Percentiles rank a stretch among this genome's conserved stretches.
Conservation (phyloP, 2,329 filamentous ascomycete species). For the Colletotrichum scovillei region DNA sequence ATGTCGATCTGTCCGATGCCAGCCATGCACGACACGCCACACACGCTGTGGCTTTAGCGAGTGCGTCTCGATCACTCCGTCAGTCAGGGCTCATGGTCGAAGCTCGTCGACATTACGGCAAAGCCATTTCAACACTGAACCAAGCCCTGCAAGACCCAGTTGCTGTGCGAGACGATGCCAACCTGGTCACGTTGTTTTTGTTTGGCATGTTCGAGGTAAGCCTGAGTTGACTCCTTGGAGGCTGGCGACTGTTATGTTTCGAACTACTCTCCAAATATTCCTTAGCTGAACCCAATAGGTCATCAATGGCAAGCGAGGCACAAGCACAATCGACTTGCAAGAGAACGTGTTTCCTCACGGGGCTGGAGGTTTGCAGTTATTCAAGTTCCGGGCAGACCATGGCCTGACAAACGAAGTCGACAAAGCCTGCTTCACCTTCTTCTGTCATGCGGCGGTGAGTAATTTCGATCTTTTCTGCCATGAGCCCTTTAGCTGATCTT, state of each 20-base stretch:
- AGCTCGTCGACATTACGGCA: slow-evolving; percentile 18
- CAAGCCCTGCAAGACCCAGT: not conserved
- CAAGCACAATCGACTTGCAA: slow-evolving; percentile 17
- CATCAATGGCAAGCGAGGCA: slow-evolving; percentile 10
- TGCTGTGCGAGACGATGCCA: slow-evolving; percentile 8
- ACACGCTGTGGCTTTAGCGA: slow-evolving; percentile 26
- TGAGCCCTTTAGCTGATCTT: not conserved
- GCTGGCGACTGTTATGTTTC: too few species aligned
- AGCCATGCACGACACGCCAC: slow-evolving; percentile 24
- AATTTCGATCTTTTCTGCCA: not conserved
- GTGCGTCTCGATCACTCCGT: slow-evolving; percentile 11
- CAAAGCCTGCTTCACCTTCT: slow-evolving; percentile 18
- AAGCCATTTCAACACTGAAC: slow-evolving; percentile 10
- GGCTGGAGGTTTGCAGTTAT: slow-evolving; percentile 18
- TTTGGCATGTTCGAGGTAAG: slow-evolving; percentile 31
- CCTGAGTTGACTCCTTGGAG: not conserved
- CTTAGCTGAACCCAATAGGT: not conserved
- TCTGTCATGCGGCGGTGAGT: slow-evolving; percentile 26
- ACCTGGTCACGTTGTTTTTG: slow-evolving; percentile 23
- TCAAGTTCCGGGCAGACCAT: slow-evolving; percentile 25
- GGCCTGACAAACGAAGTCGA: slow-evolving; percentile 22
- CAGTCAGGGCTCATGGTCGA: slow-evolving; percentile 23
- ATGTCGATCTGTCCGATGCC: slow-evolving; percentile 2
- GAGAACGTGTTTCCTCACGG: slow-evolving; percentile 12
- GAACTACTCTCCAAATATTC: not conserved